Evolutionary conservation across 2,329 filamentous ascomycete species (phyloP).

Genomic region (Chrysosporium keratinophilum): DNA sequence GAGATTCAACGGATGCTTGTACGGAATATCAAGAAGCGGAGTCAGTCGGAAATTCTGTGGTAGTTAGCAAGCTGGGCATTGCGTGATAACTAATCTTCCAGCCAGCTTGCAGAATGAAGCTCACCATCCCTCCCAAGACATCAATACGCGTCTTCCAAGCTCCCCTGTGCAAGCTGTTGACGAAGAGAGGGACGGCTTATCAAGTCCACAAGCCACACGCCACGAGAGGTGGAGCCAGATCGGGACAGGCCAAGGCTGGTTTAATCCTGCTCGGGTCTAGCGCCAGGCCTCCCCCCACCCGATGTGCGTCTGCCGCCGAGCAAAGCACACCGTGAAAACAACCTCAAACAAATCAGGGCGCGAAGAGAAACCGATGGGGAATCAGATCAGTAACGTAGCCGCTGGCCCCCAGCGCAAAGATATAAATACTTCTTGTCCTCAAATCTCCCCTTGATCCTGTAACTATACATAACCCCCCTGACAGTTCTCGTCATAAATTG

Average conservation of each 20-base stretch:
- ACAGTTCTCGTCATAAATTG: not conserved
- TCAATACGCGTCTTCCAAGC: not conserved
- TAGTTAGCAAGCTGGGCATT: no score
- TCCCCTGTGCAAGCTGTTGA: not conserved
- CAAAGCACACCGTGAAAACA: not conserved
- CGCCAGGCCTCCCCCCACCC: not conserved
- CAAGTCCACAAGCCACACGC: not conserved
- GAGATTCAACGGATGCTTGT: no score
- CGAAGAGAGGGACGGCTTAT: not conserved
- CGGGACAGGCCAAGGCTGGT: not conserved
- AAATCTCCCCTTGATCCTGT: not conserved
- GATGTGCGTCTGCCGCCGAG: not conserved
- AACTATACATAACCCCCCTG: not conserved
- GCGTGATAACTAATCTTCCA: no score
- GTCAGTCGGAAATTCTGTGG: no score
- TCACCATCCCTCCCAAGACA: not conserved
- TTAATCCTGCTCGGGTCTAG: not conserved
- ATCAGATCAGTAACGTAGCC: not conserved
- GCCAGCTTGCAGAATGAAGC: no score
- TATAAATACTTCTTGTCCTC: not conserved
- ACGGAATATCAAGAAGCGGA: no score
- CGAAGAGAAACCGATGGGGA: not conserved
- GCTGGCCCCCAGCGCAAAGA: not conserved
- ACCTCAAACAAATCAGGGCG: constrained; percentile 5
- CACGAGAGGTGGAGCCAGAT: not conserved